Evolutionary conservation across 179 eudicot species (phyloP).

Genomic region (Sideroxylon spinosum): DNA sequence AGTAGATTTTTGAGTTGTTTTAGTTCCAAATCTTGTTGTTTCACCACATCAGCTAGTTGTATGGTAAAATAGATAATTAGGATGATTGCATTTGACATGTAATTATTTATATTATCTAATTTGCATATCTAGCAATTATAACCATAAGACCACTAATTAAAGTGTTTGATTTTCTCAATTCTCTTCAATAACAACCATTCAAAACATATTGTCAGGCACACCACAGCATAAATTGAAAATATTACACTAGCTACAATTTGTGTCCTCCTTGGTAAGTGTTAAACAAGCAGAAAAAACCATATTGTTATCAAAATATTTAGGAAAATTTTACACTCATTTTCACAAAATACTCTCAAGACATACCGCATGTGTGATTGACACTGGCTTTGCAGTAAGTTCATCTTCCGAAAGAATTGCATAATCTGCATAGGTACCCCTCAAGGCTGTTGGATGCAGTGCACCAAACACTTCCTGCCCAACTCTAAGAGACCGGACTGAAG

Average conservation of each 20-base stretch:
- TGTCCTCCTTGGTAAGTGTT: neutral
- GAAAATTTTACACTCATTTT: conserved; percentile 4
- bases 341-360: conserved; percentile 20
- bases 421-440: conserved; percentile 92
- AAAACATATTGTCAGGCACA: neutral
- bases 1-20: no score
- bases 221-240: neutral
- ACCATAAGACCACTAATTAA: no score
- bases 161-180: no score
- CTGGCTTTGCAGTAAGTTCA: conserved; percentile 65
- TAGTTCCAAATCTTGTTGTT: no score
- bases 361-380: conserved; percentile 76
- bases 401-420: conserved; percentile 87
- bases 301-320: neutral
- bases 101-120: no score
- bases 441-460: conserved; percentile 94
- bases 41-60: no score
- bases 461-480: conserved; percentile 96
- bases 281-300: neutral
- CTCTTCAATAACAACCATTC: no score
- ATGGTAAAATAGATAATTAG: no score
- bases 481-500: conserved; percentile 52
- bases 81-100: no score
- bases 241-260: neutral
- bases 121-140: no score